Evolutionary conservation across 2,329 filamentous ascomycete genomes (phyloP), one percentile per base, ranked within the genome.

Genomic region (Fusarium humuli): DNA sequence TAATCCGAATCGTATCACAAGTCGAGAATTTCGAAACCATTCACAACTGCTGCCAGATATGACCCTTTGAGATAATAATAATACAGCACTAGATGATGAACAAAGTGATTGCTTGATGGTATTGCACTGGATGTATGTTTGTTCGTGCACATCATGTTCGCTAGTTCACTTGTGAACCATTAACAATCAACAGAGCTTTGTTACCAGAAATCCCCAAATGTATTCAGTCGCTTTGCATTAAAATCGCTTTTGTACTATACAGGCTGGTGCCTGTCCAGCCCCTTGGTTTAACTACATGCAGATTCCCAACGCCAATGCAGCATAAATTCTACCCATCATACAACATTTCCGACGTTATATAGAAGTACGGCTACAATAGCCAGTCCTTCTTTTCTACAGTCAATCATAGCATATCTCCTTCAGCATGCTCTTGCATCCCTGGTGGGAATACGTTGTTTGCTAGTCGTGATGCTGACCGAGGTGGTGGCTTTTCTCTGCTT

Each of bases 381-480:
- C 23, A 52, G 16, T 44, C 16, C 18, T 11, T 32, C 46, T 25
- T 14, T 42, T 47, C 37, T 58, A 58, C 44, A 63, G 16, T 37
- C 40, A 41, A 46, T 75, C 58, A 81, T 34, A 79, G 63, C 74
- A 81, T 79, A 47, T 83, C 80, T 2, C 79, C 79, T 16, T 80
- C 76, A 11, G 77, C 79, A 10, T 80, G 77, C 11, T 79, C 78
- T 25, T 78, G 54, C 57, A 79, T 65, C 30, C 78, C 79, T 3
- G 77, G 74, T 23, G 78, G 73, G 53, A 77, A 78, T 30, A 78
- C 61, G 27, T 77, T 79, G 41, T 74, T 76, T 12, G 76, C 75
- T 56, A 86, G 76, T 53, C 82, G 83, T 5, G 84, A 82, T 18
- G 83, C 77, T 16, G 81, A 79, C 48, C 81, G 82, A 20, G 79